phyloP scores from a whole-genome alignment of 2,329 filamentous ascomycete genomes.

The Penicillium sp. region DNA sequence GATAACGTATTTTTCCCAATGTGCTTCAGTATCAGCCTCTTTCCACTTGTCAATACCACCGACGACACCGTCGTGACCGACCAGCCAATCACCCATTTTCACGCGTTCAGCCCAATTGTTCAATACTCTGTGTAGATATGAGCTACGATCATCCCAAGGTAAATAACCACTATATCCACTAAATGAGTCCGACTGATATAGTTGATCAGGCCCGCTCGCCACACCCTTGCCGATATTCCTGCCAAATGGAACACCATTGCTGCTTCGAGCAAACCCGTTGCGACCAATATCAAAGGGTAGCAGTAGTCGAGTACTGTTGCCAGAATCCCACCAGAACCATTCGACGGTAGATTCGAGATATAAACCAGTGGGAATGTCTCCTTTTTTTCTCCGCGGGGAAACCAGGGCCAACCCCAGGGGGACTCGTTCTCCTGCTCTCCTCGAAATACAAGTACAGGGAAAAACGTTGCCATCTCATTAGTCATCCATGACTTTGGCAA shows the following conservation, averaged over 20 bases:
- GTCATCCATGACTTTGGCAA: not conserved
- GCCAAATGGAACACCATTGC: too few species aligned
- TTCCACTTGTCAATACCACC: slow-evolving; percentile 29
- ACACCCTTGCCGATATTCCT: too few species aligned
- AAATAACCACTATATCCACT: slow-evolving; percentile 7
- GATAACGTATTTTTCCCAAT: slow-evolving; percentile 18
- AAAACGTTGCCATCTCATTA: too few species aligned
- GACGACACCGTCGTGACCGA: slow-evolving; percentile 23
- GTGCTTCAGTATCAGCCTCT: slow-evolving; percentile 26
- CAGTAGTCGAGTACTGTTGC: slow-evolving; percentile 13
- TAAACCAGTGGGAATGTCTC: slow-evolving; percentile 11
- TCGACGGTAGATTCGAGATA: slow-evolving; percentile 9
- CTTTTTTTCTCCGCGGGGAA: not conserved
- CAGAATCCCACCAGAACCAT: slow-evolving; percentile 3
- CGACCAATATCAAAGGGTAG: slow-evolving; percentile 15
- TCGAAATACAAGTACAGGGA: slow-evolving; percentile 6
- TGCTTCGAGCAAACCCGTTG: not conserved
- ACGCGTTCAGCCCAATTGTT: slow-evolving; percentile 24
- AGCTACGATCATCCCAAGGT: slow-evolving; percentile 4
- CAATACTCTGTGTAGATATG: slow-evolving; percentile 22
- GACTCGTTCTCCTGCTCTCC: slow-evolving; percentile 2
- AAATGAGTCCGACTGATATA: slow-evolving; percentile 16
- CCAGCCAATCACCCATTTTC: slow-evolving; percentile 24
- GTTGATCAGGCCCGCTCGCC: not conserved
- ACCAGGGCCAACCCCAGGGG: slow-evolving; percentile 6